Percentiles rank a stretch among this genome's conserved stretches.
These are phyloP conservation scores for Medicago ruthenica DNA, from an alignment of 306 rosid genomes.

Conservation along the genomic window DNA sequence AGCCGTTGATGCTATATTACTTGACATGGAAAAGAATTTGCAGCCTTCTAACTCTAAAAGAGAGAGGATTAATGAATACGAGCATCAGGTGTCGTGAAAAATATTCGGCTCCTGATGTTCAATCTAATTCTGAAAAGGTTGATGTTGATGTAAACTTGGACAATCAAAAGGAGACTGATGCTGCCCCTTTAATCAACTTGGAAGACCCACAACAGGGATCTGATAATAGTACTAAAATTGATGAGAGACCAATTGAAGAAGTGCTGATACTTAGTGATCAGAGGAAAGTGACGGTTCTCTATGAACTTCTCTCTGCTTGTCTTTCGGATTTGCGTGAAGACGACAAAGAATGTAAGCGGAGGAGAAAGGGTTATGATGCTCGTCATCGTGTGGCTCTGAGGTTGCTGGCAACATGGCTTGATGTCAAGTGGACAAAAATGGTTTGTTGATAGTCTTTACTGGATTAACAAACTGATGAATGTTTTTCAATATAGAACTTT, in stretches of 20 bases:
- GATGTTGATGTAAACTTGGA: conserved; percentile 46
- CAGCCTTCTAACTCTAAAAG: conserved; percentile 56
- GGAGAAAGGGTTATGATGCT: conserved; percentile 89
- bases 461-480: no score
- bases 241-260: conserved; percentile 69
- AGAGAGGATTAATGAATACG: conserved; percentile 67
- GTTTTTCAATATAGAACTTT: conserved; percentile 22
- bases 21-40: conserved; percentile 53
- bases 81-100: conserved; percentile 71
- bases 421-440: conserved; percentile 84
- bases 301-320: conserved; percentile 85
- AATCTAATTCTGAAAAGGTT: conserved; percentile 50
- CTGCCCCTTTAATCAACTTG: conserved; percentile 37
- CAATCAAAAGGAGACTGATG: conserved; percentile 37
- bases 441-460: conserved; percentile 65
- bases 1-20: conserved; percentile 66
- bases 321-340: conserved; percentile 61
- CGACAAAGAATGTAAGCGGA: conserved; percentile 53
- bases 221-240: conserved; percentile 39
- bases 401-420: conserved; percentile 84
- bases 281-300: conserved; percentile 84
- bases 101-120: conserved; percentile 51
- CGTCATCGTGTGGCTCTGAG: conserved; percentile 83
- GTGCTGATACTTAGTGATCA: conserved; percentile 65
- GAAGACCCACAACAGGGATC: conserved; percentile 45